Percentiles rank a stretch among this genome's conserved stretches.
These are phyloP conservation scores for Fusarium anguioides DNA, from an alignment of 2,329 filamentous ascomycete genomes.

Conservation along the genomic window DNA sequence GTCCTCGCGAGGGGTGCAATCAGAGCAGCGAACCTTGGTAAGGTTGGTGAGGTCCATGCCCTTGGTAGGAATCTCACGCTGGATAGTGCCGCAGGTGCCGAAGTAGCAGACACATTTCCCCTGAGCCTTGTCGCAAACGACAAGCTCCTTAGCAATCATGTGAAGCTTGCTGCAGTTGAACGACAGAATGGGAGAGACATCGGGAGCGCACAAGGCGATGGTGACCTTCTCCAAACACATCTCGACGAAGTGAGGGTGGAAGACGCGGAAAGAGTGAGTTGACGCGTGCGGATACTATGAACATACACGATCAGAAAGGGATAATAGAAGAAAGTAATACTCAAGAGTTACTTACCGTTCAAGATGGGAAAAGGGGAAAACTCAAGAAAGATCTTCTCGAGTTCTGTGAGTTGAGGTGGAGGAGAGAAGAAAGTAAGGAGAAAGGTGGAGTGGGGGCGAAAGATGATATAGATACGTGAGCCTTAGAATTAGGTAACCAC, in stretches of 20 bases:
- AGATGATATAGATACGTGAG: background rate
- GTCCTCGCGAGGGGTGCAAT: constrained; percentile 35
- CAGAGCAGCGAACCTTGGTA: constrained; percentile 21
- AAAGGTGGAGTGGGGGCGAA: background rate
- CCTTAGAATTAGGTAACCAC: background rate
- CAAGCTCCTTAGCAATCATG: constrained; percentile 27
- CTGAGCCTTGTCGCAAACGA: constrained; percentile 23
- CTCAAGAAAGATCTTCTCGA: background rate
- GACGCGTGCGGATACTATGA: background rate
- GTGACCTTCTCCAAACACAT: constrained; percentile 43
- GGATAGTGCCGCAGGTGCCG: constrained; percentile 39
- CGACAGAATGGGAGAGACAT: background rate
- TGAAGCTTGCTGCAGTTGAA: constrained; percentile 44
- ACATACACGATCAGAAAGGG: background rate
- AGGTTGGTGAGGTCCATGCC: constrained; percentile 16
- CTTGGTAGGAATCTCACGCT: background rate
- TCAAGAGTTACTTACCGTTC: background rate
- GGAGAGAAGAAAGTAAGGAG: background rate
- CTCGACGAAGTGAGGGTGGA: background rate
- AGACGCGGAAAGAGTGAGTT: background rate
- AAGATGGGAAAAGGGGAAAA: background rate
- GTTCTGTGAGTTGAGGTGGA: background rate
- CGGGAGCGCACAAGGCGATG: constrained; percentile 41
- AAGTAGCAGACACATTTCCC: constrained; percentile 41
- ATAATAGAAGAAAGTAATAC: background rate